phyloP scores from a whole-genome alignment of 2,329 filamentous ascomycete species.

The Uncinocarpus reesii region DNA sequence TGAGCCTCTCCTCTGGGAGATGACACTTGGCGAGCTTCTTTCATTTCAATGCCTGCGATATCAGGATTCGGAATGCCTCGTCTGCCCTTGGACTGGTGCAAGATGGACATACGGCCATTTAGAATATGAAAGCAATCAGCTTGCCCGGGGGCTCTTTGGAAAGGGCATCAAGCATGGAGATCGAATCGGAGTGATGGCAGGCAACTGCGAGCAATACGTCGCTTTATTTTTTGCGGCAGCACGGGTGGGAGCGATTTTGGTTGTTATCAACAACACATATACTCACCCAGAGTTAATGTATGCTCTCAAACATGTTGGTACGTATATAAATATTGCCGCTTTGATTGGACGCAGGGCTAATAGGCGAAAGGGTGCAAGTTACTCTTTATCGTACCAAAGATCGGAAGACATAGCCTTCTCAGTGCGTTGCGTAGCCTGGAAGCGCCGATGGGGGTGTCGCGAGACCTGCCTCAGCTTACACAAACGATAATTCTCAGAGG shows the following conservation, averaged over 20 bases:
- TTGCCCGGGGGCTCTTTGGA: conserved; percentile 56
- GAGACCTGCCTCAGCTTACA: conserved; percentile 32
- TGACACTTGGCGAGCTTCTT: conserved; percentile 63
- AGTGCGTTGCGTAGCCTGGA: conserved; percentile 48
- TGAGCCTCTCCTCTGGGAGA: conserved; percentile 57
- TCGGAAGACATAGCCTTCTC: conserved; percentile 55
- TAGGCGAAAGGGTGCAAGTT: conserved; percentile 51
- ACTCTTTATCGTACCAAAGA: conserved; percentile 60
- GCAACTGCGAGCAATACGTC: conserved; percentile 49
- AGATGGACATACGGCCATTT: conserved; percentile 62
- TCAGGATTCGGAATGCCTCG: conserved; percentile 55
- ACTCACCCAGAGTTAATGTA: conserved; percentile 62
- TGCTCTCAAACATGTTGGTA: conserved; percentile 60
- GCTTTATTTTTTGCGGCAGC: conserved; percentile 64
- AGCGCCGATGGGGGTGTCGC: conserved; percentile 28
- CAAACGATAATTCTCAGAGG: conserved; percentile 54
- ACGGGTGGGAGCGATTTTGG: conserved; percentile 55
- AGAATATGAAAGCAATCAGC: conserved; percentile 49
- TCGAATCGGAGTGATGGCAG: conserved; percentile 63
- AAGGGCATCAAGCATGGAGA: conserved; percentile 59
- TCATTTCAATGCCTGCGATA: conserved; percentile 59
- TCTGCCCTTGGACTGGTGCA: conserved; percentile 65
- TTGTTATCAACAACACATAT: conserved; percentile 75
- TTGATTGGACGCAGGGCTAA: neutral
- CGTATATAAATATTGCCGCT: conserved; percentile 17